Percentiles rank a stretch among this genome's conserved stretches.
These are phyloP conservation scores for Paramecium bursaria DNA, from an alignment of 73 alveolate species.

Conservation along the genomic window DNA sequence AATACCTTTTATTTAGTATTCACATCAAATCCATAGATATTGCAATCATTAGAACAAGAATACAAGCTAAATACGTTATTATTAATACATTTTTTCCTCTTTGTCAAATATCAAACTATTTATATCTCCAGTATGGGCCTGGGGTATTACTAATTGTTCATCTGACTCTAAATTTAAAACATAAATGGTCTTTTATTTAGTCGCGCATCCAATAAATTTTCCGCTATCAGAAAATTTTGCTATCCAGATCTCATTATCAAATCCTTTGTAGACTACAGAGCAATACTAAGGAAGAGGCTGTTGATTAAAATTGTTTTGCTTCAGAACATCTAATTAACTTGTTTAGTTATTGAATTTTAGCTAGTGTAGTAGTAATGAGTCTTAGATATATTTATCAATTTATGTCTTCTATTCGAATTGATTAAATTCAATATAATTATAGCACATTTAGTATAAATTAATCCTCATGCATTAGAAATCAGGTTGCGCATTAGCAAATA, in stretches of 20 bases:
- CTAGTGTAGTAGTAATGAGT: too few species aligned
- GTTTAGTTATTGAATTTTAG: too few species aligned
- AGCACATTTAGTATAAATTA: too few species aligned
- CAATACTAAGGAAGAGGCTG: conserved; percentile 19
- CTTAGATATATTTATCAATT: too few species aligned
- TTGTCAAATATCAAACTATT: conserved; percentile 1
- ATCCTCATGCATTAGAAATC: too few species aligned
- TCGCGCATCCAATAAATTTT: conserved; percentile 38
- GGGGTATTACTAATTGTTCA: neutral
- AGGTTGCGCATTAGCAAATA: too few species aligned
- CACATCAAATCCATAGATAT: conserved; percentile 31
- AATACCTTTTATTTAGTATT: too few species aligned
- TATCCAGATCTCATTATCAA: conserved; percentile 60
- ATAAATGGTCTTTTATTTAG: conserved; percentile 14
- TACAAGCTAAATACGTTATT: conserved; percentile 2
- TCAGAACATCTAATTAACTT: too few species aligned
- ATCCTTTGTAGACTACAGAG: neutral
- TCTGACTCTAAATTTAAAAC: neutral
- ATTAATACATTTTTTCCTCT: conserved; percentile 31
- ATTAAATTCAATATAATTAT: too few species aligned
- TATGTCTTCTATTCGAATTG: too few species aligned
- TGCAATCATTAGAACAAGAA: conserved; percentile 45
- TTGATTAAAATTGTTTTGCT: too few species aligned
- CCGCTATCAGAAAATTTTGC: conserved; percentile 35
- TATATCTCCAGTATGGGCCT: conserved; percentile 41